Evolutionary conservation across 768 basidiomycete genomes (phyloP).

Genomic region (Tephrocybe sp.): DNA sequence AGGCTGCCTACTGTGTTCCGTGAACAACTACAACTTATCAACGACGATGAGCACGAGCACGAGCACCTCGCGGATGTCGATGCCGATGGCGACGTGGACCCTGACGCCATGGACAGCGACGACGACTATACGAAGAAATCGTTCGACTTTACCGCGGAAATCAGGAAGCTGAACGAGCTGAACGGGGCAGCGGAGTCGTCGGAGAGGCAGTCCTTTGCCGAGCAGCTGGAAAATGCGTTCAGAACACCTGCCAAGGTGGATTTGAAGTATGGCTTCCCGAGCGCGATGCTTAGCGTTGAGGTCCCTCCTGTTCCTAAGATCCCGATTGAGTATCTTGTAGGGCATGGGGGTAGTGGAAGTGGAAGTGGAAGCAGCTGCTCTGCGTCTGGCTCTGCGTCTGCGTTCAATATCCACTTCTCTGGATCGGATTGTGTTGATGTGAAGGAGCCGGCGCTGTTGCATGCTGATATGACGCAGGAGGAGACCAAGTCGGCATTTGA

Average conservation of each 20-base stretch:
- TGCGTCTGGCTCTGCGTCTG: no score
- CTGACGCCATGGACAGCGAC: slow-evolving; percentile 22
- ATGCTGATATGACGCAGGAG: slow-evolving; percentile 16
- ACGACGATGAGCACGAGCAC: slow-evolving; percentile 40
- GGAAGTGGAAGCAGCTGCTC: slow-evolving; percentile 15
- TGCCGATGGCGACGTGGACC: slow-evolving; percentile 25
- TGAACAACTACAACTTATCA: slow-evolving; percentile 37
- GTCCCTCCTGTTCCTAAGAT: slow-evolving; percentile 53
- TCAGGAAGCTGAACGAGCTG: slow-evolving; percentile 65
- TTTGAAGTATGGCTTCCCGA: slow-evolving; percentile 44
- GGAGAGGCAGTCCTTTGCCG: slow-evolving; percentile 73
- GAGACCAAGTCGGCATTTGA: slow-evolving; percentile 20
- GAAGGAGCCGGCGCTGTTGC: slow-evolving; percentile 25
- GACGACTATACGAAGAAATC: slow-evolving; percentile 76
- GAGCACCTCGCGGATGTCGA: slow-evolving; percentile 36
- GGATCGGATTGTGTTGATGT: slow-evolving; percentile 27
- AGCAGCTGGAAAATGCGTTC: slow-evolving; percentile 80
- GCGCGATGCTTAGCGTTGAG: slow-evolving; percentile 32
- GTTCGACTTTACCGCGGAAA: slow-evolving; percentile 83
- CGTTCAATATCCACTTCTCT: no score
- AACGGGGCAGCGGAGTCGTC: slow-evolving; percentile 40
- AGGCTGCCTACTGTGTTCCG: no score
- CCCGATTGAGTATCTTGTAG: slow-evolving; percentile 24
- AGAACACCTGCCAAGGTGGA: slow-evolving; percentile 71
- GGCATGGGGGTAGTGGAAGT: neutral